phyloP scores from a whole-genome alignment of 192 early-diverging fungal species.

The Gonapodya sp. region DNA sequence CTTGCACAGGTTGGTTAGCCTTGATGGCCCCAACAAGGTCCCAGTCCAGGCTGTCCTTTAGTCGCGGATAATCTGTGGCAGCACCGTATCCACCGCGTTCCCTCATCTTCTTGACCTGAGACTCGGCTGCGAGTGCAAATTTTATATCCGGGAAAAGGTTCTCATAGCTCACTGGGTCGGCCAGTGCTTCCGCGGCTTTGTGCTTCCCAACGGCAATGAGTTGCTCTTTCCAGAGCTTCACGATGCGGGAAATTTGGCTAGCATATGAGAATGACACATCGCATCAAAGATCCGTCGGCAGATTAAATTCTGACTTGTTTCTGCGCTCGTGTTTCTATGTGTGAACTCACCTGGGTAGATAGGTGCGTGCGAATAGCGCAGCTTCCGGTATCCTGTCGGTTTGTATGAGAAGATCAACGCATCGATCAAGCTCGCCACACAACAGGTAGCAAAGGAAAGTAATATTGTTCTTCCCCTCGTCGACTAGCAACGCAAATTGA shows the following conservation, averaged over 20 bases:
- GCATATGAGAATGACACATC: neutral
- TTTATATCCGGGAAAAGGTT: slow-evolving; percentile 82
- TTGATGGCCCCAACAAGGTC: slow-evolving; percentile 47
- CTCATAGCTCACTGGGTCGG: slow-evolving; percentile 68
- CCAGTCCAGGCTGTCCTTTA: slow-evolving; percentile 42
- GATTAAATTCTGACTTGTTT: neutral
- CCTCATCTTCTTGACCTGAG: slow-evolving; percentile 24
- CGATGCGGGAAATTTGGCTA: slow-evolving; percentile 49
- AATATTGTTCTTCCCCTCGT: slow-evolving; percentile 80
- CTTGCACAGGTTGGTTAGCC: slow-evolving; percentile 25
- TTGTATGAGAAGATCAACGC: slow-evolving; percentile 75
- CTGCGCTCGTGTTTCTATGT: neutral
- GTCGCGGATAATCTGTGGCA: slow-evolving; percentile 42
- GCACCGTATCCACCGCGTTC: slow-evolving; percentile 18
- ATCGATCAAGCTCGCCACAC: slow-evolving; percentile 64
- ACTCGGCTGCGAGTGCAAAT: slow-evolving; percentile 47
- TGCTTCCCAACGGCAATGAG: slow-evolving; percentile 56
- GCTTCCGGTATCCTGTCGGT: slow-evolving; percentile 91
- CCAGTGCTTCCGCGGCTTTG: slow-evolving; percentile 81
- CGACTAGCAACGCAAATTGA: slow-evolving; percentile 22
- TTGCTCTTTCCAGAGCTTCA: slow-evolving; percentile 69
- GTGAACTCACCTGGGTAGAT: slow-evolving; percentile 56
- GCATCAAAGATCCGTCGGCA: neutral
- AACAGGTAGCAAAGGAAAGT: slow-evolving; percentile 76
- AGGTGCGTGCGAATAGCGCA: slow-evolving; percentile 83